These are phyloP conservation scores for Populus hybrid DNA, from an alignment of 441 rosid species.

Conservation along the genomic window DNA sequence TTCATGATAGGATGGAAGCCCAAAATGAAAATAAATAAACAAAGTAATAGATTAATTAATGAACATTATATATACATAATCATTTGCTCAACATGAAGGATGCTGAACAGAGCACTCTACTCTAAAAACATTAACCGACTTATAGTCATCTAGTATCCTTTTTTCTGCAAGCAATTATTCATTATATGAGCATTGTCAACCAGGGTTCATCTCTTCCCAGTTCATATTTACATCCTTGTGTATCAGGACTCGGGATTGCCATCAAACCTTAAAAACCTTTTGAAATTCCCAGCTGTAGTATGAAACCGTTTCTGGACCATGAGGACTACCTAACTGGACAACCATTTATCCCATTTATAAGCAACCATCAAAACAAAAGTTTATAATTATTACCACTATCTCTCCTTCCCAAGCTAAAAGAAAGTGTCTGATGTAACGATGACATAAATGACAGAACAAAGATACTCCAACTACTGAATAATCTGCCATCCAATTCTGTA, in stretches of 20 bases:
- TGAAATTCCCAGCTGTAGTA: not conserved
- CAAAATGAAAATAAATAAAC: not conserved
- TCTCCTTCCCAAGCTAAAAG: not conserved
- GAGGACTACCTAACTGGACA: not conserved
- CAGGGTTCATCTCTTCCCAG: not conserved
- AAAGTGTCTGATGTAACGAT: not conserved
- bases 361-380: not conserved
- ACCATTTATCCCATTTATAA: conserved; percentile 1
- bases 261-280: not conserved
- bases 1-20: not conserved
- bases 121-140: not conserved
- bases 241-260: not conserved
- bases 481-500: not conserved
- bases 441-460: not conserved
- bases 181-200: not conserved
- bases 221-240: not conserved
- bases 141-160: not conserved
- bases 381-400: not conserved
- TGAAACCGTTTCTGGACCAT: not conserved
- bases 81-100: not conserved
- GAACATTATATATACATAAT: not conserved
- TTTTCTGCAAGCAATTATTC: conserved; percentile 1
- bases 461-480: not conserved
- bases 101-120: not conserved
- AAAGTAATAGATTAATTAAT: too few relatives aligned